These are phyloP conservation scores for Ogataea nonfermentans DNA, from an alignment of 805 yeast species.

Conservation along the genomic window DNA sequence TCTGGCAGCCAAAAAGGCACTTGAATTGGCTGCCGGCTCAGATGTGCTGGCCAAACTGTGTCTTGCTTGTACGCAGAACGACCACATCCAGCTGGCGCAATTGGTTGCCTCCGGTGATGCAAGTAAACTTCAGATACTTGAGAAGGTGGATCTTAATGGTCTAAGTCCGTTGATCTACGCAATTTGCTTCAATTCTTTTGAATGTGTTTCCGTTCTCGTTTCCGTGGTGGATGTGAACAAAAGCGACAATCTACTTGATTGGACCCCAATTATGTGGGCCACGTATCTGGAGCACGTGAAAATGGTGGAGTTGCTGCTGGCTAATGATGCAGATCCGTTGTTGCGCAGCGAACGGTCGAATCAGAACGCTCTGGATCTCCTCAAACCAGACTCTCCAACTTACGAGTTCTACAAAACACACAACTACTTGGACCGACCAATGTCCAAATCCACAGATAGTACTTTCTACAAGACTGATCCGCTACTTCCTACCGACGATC, in stretches of 20 bases:
- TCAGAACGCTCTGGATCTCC: slow-evolving; percentile 56
- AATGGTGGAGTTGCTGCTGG: slow-evolving; percentile 55
- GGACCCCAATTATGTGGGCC: slow-evolving; percentile 87
- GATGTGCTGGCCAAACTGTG: slow-evolving; percentile 36
- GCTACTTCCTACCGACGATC: slow-evolving; percentile 18
- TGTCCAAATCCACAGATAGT: slow-evolving; percentile 8
- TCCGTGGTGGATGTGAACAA: slow-evolving; percentile 49
- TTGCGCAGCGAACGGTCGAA: slow-evolving; percentile 35
- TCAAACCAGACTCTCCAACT: slow-evolving; percentile 55
- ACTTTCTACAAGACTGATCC: slow-evolving; percentile 21
- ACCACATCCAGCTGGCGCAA: slow-evolving; percentile 29
- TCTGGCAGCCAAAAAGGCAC: slow-evolving; percentile 37
- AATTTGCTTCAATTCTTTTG: slow-evolving; percentile 50
- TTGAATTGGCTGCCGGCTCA: slow-evolving; percentile 29
- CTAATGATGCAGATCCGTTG: slow-evolving; percentile 62
- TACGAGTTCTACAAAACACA: slow-evolving; percentile 58
- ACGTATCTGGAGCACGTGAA: slow-evolving; percentile 57
- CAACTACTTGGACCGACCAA: slow-evolving; percentile 34
- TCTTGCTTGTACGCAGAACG: slow-evolving; percentile 40
- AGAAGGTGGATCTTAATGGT: slow-evolving; percentile 39
- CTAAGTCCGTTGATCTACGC: slow-evolving; percentile 51
- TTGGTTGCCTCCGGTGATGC: slow-evolving; percentile 25
- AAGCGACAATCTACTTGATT: slow-evolving; percentile 48
- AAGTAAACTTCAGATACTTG: slow-evolving; percentile 15
- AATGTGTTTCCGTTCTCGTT: slow-evolving; percentile 47